phyloP scores from a whole-genome alignment of 108 stramenopile genomes.

The Nannochloropsis gaditana region DNA sequence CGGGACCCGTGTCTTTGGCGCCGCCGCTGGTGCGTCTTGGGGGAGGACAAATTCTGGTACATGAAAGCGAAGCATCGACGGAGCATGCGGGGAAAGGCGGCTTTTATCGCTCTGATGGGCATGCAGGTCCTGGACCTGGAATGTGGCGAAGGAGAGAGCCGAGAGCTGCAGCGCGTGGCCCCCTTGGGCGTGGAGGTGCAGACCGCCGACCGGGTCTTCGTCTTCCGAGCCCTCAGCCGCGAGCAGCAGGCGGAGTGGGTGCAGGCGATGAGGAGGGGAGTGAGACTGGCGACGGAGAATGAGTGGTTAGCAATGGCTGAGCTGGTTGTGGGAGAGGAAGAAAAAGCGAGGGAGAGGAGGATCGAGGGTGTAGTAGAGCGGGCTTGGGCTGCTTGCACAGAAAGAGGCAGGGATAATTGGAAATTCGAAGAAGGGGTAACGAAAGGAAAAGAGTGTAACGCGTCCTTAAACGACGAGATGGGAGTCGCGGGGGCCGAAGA shows the following conservation, averaged over 20 bases:
- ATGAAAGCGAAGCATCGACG: not conserved
- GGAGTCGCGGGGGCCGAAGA: not conserved
- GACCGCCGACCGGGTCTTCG: not conserved
- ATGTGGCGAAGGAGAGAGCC: not conserved
- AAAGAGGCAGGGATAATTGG: not conserved
- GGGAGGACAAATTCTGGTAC: slow-evolving; percentile 1
- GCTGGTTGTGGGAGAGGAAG: slow-evolving; percentile 16
- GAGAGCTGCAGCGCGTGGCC: not conserved
- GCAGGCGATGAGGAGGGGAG: not conserved
- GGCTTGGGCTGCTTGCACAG: not conserved
- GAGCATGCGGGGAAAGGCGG: not conserved
- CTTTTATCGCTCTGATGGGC: not conserved
- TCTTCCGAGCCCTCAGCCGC: not conserved
- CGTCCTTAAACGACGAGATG: not conserved
- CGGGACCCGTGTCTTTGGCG: not conserved
- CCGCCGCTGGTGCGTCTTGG: not conserved
- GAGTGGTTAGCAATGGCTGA: slow-evolving; percentile 1
- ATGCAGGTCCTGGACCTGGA: not conserved
- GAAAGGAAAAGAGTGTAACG: not conserved
- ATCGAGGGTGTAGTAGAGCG: not conserved
- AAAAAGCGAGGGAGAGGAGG: slow-evolving; percentile 11
- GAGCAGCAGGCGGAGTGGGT: slow-evolving; percentile 6
- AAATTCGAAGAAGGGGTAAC: not conserved
- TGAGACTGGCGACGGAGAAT: not conserved
- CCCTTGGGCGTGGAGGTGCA: not conserved